phyloP scores from a whole-genome alignment of 2,329 filamentous ascomycete genomes.

The Didymellaceae sp. region DNA sequence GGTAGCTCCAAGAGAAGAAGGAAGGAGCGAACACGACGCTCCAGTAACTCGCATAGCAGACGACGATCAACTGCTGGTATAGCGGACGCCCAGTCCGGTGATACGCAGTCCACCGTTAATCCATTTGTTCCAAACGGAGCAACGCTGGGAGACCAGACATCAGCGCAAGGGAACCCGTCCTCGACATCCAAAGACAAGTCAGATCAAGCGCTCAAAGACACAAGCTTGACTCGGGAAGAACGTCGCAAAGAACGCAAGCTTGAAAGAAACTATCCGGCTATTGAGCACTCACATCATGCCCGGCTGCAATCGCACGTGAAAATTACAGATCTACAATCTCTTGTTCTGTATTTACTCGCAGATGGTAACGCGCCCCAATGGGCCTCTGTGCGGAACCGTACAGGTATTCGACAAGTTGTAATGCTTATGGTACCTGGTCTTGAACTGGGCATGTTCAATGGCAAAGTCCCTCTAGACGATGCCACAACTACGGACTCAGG shows the following conservation, averaged over 20 bases:
- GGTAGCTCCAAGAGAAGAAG: constrained; percentile 33
- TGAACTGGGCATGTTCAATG: constrained; percentile 87
- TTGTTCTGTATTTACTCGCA: constrained; percentile 66
- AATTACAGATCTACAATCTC: constrained; percentile 63
- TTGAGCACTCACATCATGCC: constrained; percentile 61
- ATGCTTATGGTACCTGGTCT: constrained; percentile 90
- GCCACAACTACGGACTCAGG: constrained; percentile 1
- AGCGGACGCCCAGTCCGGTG: background rate
- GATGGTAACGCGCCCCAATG: constrained; percentile 67
- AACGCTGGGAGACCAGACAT: constrained; percentile 11
- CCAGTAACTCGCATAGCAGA: constrained; percentile 6
- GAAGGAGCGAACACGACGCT: constrained; percentile 23
- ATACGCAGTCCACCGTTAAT: constrained; percentile 14
- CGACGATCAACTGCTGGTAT: constrained; percentile 12
- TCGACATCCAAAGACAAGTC: constrained; percentile 16
- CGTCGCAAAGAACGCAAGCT: constrained; percentile 41
- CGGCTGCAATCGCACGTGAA: constrained; percentile 62
- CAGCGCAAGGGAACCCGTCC: constrained; percentile 28
- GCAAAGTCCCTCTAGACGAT: constrained; percentile 44
- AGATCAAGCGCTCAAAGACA: constrained; percentile 7
- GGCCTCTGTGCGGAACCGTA: constrained; percentile 65
- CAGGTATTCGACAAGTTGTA: constrained; percentile 74
- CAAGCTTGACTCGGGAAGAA: constrained; percentile 25
- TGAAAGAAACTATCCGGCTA: constrained; percentile 46
- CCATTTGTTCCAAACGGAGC: constrained; percentile 26